These are phyloP conservation scores for Carex kokanica DNA, from an alignment of 176 grass and related monocot species.

Conservation along the genomic window DNA sequence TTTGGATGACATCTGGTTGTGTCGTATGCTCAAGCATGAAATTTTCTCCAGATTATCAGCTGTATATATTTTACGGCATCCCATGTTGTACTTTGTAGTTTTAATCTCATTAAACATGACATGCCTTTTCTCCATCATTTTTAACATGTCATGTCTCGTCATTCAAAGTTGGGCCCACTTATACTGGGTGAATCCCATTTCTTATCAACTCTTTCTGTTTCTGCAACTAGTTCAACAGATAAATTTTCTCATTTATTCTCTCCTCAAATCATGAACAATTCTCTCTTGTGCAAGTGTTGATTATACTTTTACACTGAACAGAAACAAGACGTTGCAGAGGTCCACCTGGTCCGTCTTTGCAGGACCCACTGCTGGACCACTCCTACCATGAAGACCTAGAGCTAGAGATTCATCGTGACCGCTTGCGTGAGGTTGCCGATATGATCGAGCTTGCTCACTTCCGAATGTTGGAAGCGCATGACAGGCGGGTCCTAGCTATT, in stretches of 20 bases:
- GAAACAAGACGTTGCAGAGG: not conserved
- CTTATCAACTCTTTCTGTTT: not conserved
- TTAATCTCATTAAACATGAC: not conserved
- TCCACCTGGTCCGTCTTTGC: not conserved
- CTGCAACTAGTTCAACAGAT: not conserved
- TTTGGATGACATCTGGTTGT: not conserved
- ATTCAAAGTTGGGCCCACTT: not conserved
- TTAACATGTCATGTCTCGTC: no score
- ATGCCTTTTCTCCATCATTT: no score
- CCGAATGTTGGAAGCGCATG: conserved; percentile 11
- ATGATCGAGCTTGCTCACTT: conserved; percentile 1
- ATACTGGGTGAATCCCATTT: not conserved
- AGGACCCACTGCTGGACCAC: not conserved
- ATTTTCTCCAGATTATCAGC: not conserved
- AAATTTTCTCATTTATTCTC: not conserved
- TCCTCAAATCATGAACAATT: not conserved
- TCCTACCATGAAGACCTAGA: not conserved
- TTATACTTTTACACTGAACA: not conserved
- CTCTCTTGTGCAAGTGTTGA: not conserved
- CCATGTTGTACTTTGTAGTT: not conserved
- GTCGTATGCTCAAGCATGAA: not conserved
- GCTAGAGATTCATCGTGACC: not conserved
- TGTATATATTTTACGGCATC: not conserved
- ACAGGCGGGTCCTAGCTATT: not conserved
- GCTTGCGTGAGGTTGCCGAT: not conserved